Evolutionary conservation across 495 filamentous ascomycete genomes (phyloP).

Genomic region (Amphirosellinia nigrospora): DNA sequence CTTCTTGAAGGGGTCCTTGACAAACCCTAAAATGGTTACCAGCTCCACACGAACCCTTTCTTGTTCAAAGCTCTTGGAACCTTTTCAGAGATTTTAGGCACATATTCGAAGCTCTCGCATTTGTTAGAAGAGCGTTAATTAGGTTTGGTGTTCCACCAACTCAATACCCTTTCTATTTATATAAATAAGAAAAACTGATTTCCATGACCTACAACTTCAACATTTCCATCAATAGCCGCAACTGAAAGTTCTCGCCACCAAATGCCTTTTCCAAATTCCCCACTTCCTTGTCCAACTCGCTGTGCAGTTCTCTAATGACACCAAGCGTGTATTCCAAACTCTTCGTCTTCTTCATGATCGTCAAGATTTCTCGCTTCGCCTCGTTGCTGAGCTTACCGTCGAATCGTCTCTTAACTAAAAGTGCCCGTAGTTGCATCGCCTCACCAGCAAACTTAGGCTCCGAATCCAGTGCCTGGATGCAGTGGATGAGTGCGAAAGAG

Average conservation of each 20-base stretch:
- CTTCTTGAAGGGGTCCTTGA: too few species aligned
- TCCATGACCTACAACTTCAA: background rate
- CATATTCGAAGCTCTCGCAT: background rate
- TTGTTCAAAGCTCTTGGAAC: too few species aligned
- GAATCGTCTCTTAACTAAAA: background rate
- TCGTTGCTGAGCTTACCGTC: background rate
- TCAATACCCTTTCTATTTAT: background rate
- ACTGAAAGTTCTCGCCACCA: background rate
- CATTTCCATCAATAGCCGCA: slow-evolving; percentile 7
- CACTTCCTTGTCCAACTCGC: slow-evolving; percentile 2
- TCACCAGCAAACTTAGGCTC: background rate
- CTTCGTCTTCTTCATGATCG: background rate
- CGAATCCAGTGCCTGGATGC: background rate
- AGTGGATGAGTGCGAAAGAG: slow-evolving; percentile 23
- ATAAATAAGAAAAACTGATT: background rate
- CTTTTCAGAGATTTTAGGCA: too few species aligned
- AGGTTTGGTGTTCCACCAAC: background rate
- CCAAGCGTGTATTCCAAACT: slow-evolving; percentile 3
- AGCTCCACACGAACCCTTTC: too few species aligned
- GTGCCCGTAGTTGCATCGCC: slow-evolving; percentile 3
- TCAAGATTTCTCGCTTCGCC: background rate
- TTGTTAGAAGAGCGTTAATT: background rate
- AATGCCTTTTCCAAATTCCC: background rate
- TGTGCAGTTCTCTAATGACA: background rate
- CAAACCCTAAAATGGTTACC: too few species aligned